A percentile compares a stretch with the other conserved stretches of the same genome.
Evolutionary conservation across 2,329 filamentous ascomycete species (phyloP).

Genomic region (Claviceps citrina): DNA sequence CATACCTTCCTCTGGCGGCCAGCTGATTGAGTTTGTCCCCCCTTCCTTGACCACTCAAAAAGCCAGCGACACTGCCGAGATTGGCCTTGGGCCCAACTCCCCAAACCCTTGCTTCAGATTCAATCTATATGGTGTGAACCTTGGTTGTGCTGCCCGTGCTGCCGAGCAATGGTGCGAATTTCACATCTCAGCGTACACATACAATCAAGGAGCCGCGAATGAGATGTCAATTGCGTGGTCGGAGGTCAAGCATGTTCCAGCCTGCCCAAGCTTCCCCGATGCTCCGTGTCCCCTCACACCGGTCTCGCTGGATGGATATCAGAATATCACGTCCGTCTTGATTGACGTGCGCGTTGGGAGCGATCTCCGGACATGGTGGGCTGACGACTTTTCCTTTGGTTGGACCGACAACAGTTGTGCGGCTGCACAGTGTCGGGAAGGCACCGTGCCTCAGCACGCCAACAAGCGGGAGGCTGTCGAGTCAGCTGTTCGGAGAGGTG

Average conservation of each 20-base stretch:
- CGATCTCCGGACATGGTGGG: slow-evolving; percentile 26
- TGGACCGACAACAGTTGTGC: slow-evolving; percentile 28
- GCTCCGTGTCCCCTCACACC: slow-evolving; percentile 20
- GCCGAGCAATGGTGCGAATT: slow-evolving; percentile 25
- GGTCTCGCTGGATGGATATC: slow-evolving; percentile 23
- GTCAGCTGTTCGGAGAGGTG: slow-evolving; percentile 16
- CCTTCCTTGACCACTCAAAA: slow-evolving; percentile 17
- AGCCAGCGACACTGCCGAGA: slow-evolving; percentile 21
- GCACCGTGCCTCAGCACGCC: slow-evolving; percentile 11
- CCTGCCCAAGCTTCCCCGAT: slow-evolving; percentile 20
- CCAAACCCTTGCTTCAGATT: slow-evolving; percentile 24
- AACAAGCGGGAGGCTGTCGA: slow-evolving; percentile 18
- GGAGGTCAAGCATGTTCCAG: slow-evolving; percentile 23
- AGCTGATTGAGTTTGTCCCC: slow-evolving; percentile 25
- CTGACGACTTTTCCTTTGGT: slow-evolving; percentile 24
- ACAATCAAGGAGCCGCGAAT: slow-evolving; percentile 16
- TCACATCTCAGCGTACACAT: slow-evolving; percentile 26
- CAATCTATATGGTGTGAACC: slow-evolving; percentile 22
- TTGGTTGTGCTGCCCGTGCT: slow-evolving; percentile 23
- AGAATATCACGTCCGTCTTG: slow-evolving; percentile 23
- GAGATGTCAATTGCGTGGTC: slow-evolving; percentile 26
- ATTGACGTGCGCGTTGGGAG: slow-evolving; percentile 23
- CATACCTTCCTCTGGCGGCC: slow-evolving; percentile 23
- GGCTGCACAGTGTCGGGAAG: slow-evolving; percentile 21
- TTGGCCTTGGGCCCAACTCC: slow-evolving; percentile 24